phyloP scores from a whole-genome alignment of 345 rosid species.

The Noccaea bulbosa region DNA sequence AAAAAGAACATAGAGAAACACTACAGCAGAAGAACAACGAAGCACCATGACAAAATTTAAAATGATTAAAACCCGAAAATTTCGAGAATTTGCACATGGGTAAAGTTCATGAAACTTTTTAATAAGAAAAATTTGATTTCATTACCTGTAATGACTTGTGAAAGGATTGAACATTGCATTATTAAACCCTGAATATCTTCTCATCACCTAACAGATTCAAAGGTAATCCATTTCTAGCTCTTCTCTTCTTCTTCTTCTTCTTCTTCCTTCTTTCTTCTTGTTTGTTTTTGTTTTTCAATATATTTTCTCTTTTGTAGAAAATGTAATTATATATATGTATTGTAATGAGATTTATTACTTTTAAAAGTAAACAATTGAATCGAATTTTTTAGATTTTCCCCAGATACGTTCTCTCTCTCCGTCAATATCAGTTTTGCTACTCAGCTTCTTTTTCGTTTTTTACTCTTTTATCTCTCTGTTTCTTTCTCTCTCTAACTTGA shows the following conservation, averaged over 20 bases:
- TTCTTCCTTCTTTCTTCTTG: conserved; percentile 6
- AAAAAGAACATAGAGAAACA: conserved; percentile 41
- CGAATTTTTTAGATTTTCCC: conserved; percentile 81
- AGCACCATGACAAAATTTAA: conserved; percentile 34
- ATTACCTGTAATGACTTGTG: conserved; percentile 45
- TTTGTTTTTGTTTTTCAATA: neutral
- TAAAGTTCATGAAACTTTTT: neutral
- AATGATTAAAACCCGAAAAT: conserved; percentile 15
- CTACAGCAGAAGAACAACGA: conserved; percentile 49
- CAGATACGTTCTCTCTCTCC: conserved; percentile 58
- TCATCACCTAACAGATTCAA: conserved; percentile 19
- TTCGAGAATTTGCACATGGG: conserved; percentile 43
- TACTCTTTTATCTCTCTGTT: conserved; percentile 19
- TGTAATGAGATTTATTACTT: conserved; percentile 48
- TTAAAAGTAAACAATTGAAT: conserved; percentile 57
- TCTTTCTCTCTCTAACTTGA: conserved; percentile 34
- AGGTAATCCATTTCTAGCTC: conserved; percentile 33
- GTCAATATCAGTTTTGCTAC: conserved; percentile 39
- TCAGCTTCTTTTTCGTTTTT: conserved; percentile 13
- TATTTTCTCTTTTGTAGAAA: neutral
- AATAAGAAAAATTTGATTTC: neutral
- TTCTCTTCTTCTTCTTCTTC: neutral
- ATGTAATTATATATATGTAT: neutral
- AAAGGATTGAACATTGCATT: conserved; percentile 42
- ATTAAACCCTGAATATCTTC: conserved; percentile 28